Base-by-base conservation (phyloP, 805 yeast species). In the Monosporozyma unispora region DNA sequence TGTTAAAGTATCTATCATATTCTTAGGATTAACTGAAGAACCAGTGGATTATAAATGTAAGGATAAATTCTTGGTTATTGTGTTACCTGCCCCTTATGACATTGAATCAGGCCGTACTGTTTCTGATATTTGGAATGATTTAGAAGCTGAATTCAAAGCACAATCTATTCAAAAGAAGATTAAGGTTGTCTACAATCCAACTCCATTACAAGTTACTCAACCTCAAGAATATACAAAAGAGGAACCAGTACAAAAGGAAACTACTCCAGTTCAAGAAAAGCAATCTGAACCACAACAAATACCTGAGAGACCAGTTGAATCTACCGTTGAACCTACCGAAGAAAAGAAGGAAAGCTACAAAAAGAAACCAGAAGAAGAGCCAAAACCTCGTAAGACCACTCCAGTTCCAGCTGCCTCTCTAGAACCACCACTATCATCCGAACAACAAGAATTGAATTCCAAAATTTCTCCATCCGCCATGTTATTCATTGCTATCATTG, bases 61-160 rank as follows among this genome's bases (percentile, higher is more conserved):
- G 67, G 98, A 93, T 70, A 93, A 93, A 71, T 93, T 93, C 68
- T 78, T 91, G 60, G 81, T 93, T 52, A 88, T 90, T 55, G 79
- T 91, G 22, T 76, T 89, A 55, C 95, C 96, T 42, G 79, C 89
- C 53, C 80, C 84, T 14, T 69, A 71, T 49, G 78, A 75, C 48
- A 66, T 77, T 52, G 75, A 76, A 50, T 81, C 79, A 48, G 81
- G 79, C 47, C 70, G 76, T 35, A 59, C 76, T 19, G 83, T 87
- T 46, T 76, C 87, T 45, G 84, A 81, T 46, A 69, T 76, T 60
- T 89, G 96, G 96, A 62, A 84, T 10, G 70, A 76, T 49, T 75
- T 88, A 62, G 90, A 84, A 65, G 64, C 77, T 28, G 76, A 75
- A 64, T 73, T 72, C 66, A 78, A 79, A 61, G 63, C 72, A 28